Evolutionary conservation across 2,329 filamentous ascomycete species (phyloP).

Genomic region (Ophiostoma fasciatum): DNA sequence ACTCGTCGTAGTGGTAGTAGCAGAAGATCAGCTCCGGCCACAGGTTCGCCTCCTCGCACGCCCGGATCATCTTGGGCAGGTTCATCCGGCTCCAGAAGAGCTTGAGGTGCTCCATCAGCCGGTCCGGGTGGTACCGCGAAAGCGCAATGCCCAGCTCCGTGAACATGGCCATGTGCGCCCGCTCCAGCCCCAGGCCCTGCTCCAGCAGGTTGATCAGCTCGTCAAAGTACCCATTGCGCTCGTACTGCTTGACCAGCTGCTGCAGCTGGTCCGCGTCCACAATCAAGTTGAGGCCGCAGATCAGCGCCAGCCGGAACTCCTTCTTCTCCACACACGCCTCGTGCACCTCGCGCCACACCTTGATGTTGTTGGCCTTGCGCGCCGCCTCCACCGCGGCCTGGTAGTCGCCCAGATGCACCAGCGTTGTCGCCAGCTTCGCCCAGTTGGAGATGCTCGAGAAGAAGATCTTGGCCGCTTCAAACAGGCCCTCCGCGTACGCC

Average conservation of each 20-base stretch:
- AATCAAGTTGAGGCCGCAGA: constrained; percentile 95
- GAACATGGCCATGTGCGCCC: constrained; percentile 94
- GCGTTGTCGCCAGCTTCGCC: constrained; percentile 94
- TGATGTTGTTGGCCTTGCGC: constrained; percentile 96
- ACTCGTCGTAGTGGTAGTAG: constrained; percentile 97
- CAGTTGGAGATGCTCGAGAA: constrained; percentile 98
- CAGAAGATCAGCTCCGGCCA: constrained; percentile 98
- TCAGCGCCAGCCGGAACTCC: constrained; percentile 96
- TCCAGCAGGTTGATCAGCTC: constrained; percentile 91
- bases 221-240: constrained; percentile 94
- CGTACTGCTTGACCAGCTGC: constrained; percentile 89
- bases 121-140: constrained; percentile 87
- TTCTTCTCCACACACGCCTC: constrained; percentile 93
- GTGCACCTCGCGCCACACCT: constrained; percentile 98
- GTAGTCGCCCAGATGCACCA: constrained; percentile 95
- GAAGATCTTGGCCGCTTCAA: constrained; percentile 97
- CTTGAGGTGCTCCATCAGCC: constrained; percentile 96
- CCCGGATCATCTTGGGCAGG: constrained; percentile 89
- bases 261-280: constrained; percentile 92
- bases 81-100: constrained; percentile 98
- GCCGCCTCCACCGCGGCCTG: constrained; percentile 96
- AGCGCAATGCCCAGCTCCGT: constrained; percentile 84
- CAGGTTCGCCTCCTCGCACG: constrained; percentile 84
- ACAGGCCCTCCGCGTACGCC: constrained; percentile 85
- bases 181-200: constrained; percentile 84